Evolutionary conservation across 2,329 filamentous ascomycete species (phyloP).

Genomic region (Calonectria pseudoreteaudii): DNA sequence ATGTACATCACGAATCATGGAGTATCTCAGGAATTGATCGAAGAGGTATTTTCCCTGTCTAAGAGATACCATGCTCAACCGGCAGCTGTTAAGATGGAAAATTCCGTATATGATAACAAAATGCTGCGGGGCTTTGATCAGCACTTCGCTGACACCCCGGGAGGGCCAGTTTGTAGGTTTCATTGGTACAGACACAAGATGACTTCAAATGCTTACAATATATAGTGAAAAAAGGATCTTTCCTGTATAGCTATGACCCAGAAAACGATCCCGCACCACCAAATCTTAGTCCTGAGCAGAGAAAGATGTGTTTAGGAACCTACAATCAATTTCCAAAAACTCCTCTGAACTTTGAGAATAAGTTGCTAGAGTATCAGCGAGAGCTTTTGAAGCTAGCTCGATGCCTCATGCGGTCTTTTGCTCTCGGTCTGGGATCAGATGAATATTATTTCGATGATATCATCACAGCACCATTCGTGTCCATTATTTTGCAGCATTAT

Average conservation of each 20-base stretch:
- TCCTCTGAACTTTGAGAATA: no score
- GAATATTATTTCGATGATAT: background rate
- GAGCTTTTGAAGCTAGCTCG: background rate
- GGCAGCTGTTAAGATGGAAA: background rate
- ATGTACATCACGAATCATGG: background rate
- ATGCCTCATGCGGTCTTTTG: background rate
- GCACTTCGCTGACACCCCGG: background rate
- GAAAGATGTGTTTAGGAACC: no score
- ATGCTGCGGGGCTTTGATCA: background rate
- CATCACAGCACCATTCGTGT: background rate
- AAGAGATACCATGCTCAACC: background rate
- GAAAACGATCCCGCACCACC: no score
- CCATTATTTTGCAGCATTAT: background rate
- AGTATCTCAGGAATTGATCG: background rate
- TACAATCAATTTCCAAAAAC: no score
- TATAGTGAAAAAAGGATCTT: background rate
- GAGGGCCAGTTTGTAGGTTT: background rate
- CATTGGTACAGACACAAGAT: background rate
- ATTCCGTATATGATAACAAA: background rate
- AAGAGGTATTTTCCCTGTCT: background rate
- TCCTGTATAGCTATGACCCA: background rate
- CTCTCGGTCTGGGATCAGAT: background rate
- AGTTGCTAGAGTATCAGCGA: no score
- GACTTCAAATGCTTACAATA: background rate
- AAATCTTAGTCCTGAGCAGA: no score